Base-by-base conservation (phyloP, 2,329 filamentous ascomycete species). In the Fusarium solani-melongenae region DNA sequence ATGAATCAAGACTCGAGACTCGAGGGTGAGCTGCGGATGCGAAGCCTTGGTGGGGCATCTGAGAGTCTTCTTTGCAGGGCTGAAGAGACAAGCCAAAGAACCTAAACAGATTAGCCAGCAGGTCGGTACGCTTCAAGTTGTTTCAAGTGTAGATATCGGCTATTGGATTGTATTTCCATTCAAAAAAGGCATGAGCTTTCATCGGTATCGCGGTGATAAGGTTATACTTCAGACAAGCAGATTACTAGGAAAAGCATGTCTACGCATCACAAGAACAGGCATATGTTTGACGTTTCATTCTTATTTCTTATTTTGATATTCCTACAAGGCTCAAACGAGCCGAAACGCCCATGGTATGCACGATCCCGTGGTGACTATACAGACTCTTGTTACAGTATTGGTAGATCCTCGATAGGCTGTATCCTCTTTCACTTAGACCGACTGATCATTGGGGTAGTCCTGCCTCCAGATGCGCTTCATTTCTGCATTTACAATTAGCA, bases 381-480 rank as follows among this genome's bases (percentile, higher is more conserved):
- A 79, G 67, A 75, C 64, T 77, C 71, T 77, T 79, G 67, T 72
- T 78, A 77, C 79, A 79, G 62, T 77, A 56, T 75, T 69, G 59
- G 58, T 76, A 71, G 72, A 76, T 76, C 64, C 58, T 73, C 55
- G 58, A 70, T 58, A 44, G 72, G 62, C 61, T 61, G 58, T 56
- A 63, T 67, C 58, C 46, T 62, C 66, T 67, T 67, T 61, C 29
- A 24, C 64, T 76, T 76, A 81, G 60, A 82, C 75, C 12, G 81
- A 73, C 66, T 79, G 83, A 58, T 82, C 79, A 29, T 75, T 77
- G 10, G 81, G 78, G 68, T 82, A 82, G 22, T 84, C 83, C 38
- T 84, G 76, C 33, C 80, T 80, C 83, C 84, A 86, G 75, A 88
- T 82, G 29, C 80, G 81, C 72, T 82, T 84, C 79, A 88, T 85